These are phyloP conservation scores for Triglochin maritima DNA, from an alignment of 106 monocot species.

Conservation along the genomic window DNA sequence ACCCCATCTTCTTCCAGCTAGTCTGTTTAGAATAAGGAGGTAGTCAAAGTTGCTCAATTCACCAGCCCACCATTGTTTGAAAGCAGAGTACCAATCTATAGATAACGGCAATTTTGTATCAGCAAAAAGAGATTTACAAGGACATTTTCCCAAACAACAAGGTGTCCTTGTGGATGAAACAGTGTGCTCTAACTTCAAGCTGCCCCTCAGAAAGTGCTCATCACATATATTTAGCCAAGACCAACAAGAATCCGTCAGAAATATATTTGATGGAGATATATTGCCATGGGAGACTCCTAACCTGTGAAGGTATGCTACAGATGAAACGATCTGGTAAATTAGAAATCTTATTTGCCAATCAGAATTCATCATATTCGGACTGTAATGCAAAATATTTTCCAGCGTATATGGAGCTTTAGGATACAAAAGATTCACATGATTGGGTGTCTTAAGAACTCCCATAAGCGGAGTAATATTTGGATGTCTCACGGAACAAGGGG, in stretches of 20 bases:
- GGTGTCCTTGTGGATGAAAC: conserved; percentile 6
- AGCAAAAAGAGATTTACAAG: conserved; percentile 33
- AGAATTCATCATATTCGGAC: conserved; percentile 60
- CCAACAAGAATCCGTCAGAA: conserved; percentile 61
- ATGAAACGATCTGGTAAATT: conserved; percentile 72
- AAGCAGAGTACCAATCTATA: conserved; percentile 51
- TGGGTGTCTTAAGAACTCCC: conserved; percentile 38
- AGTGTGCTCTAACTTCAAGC: conserved; percentile 14
- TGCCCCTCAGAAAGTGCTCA: conserved; percentile 11
- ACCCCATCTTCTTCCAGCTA: conserved; percentile 97
- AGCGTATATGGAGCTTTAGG: conserved; percentile 61
- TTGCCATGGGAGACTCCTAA: conserved; percentile 66
- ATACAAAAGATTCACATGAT: conserved; percentile 39
- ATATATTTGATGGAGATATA: conserved; percentile 55
- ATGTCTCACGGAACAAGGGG: conserved; percentile 49
- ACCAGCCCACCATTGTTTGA: conserved; percentile 76
- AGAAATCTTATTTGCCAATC: conserved; percentile 85
- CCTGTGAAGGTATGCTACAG: conserved; percentile 54
- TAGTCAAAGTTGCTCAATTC: conserved; percentile 97
- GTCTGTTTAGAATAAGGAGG: conserved; percentile 72
- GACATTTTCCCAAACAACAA: conserved; percentile 27
- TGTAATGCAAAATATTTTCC: conserved; percentile 64
- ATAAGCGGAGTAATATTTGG: conserved; percentile 71
- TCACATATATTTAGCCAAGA: conserved; percentile 52
- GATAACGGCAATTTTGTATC: conserved; percentile 34